Evolutionary conservation across 2,329 filamentous ascomycete genomes (phyloP).

Genomic region (Tricladium varicosporioides): DNA sequence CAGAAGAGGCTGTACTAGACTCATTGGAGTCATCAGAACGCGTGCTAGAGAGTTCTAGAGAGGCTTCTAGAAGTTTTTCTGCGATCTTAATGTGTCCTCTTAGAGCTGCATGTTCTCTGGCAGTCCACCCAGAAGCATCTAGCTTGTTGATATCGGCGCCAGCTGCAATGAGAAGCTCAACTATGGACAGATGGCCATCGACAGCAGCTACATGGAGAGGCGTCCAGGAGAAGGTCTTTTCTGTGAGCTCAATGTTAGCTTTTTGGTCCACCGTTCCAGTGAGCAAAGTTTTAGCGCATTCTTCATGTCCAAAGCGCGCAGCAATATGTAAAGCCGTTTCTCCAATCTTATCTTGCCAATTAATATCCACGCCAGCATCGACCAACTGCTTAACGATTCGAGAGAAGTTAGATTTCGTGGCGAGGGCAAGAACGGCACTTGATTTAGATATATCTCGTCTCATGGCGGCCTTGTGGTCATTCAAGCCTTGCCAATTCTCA

Average conservation of each 20-base stretch:
- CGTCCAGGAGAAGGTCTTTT: constrained; percentile 90
- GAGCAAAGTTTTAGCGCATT: constrained; percentile 76
- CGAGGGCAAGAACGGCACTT: constrained; percentile 82
- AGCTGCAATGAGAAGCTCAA: constrained; percentile 72
- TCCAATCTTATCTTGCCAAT: constrained; percentile 85
- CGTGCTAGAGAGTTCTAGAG: constrained; percentile 25
- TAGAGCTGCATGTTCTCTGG: constrained; percentile 87
- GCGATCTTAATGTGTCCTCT: constrained; percentile 86
- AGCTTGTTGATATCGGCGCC: constrained; percentile 71
- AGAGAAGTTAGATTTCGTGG: constrained; percentile 83
- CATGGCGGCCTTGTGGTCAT: constrained; percentile 59
- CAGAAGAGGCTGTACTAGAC: constrained; percentile 41
- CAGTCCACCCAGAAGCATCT: constrained; percentile 91
- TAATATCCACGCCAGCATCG: constrained; percentile 86
- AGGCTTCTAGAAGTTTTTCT: constrained; percentile 54
- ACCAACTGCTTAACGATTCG: constrained; percentile 85
- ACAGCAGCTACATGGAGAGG: constrained; percentile 92
- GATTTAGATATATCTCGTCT: constrained; percentile 75
- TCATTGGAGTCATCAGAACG: constrained; percentile 32
- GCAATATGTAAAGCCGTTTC: constrained; percentile 92
- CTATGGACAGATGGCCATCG: constrained; percentile 76
- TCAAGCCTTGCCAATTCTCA: constrained; percentile 69
- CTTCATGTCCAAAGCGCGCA: constrained; percentile 79
- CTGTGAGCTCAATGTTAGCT: constrained; percentile 71
- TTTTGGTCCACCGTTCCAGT: constrained; percentile 68